Base-by-base conservation (phyloP, 2,329 filamentous ascomycete species). In the Ophiostoma triangulosporum region DNA sequence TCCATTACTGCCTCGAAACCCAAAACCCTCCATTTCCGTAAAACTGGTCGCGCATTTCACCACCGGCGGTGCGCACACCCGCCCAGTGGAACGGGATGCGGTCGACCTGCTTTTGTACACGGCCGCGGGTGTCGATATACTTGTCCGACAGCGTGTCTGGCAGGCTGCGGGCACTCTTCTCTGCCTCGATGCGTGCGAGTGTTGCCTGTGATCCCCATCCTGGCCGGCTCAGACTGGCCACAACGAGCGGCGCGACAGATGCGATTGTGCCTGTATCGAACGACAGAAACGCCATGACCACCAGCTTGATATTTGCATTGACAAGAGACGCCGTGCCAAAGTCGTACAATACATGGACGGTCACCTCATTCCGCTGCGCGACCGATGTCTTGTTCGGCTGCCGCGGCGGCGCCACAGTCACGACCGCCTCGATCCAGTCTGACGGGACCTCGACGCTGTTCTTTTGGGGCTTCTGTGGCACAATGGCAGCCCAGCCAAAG, bases 261-360 rank as follows among this genome's bases (percentile, higher is more conserved):
- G 65, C 38, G 6, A 17, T 26, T 17, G 2, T n/a, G 14, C 55
- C 55, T 3, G 51, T 54, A 53, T 52, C 2, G 60, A 57, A 11
- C 68, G 61, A 75, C 2, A 86, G 62, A 33, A 76, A 81, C 0
- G 77, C 81, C 76, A 86, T 78, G 3, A 84, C 62, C 1, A 80
- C 63, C 5, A 84, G 62, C 27, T 76, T 71, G 2, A 86, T 53
- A 43, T 66, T 69, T 0, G 66, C 59, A 5, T 68, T 67, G 38
- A 72, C 63, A 49, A 80, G 73, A 0, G 64, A 60, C 0, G 26
- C 15, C 6, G 58, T 61, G 0, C 63, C 67, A 2, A 77, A 75
- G 53, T 78, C 73, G 57, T 75, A 66, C 0, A 81, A 66, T 2
- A 83, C 65, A 59, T 80, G 73, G 0, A 78, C 72, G 0, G 67